A percentile compares a stretch with the other conserved stretches of the same genome.
Evolutionary conservation across 2,329 filamentous ascomycete genomes (phyloP).

Genomic region (Hypoxylon sp.): DNA sequence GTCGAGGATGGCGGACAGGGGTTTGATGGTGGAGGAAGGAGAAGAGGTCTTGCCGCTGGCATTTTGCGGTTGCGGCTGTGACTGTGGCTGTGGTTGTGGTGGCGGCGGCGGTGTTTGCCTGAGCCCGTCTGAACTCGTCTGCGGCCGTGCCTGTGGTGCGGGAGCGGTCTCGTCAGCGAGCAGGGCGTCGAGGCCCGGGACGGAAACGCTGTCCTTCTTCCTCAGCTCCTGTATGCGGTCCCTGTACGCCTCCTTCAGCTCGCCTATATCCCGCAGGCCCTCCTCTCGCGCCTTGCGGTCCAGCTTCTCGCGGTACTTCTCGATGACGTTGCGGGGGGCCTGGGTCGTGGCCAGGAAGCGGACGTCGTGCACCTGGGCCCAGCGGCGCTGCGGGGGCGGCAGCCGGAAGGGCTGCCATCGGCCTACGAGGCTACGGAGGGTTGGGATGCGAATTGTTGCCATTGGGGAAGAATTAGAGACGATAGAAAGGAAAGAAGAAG

Average conservation of each 20-base stretch:
- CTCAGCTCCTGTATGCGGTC: constrained; percentile 83
- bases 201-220: constrained; percentile 71
- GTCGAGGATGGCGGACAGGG: constrained; percentile 73
- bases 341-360: constrained; percentile 88
- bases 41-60: constrained; percentile 35
- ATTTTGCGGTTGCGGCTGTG: too few species aligned
- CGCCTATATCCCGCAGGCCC: constrained; percentile 76
- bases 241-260: constrained; percentile 84
- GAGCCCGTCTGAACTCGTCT: constrained; percentile 47
- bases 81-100: constrained; percentile 16
- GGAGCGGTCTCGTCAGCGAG: constrained; percentile 48
- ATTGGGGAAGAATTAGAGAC: constrained; percentile 25
- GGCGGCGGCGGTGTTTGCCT: constrained; percentile 34
- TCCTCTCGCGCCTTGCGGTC: constrained; percentile 81
- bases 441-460: constrained; percentile 38
- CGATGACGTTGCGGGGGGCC: constrained; percentile 74
- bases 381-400: constrained; percentile 74
- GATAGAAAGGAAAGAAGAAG: background rate
- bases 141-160: constrained; percentile 52
- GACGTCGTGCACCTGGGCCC: constrained; percentile 92
- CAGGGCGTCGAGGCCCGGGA: constrained; percentile 54
- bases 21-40: constrained; percentile 54
- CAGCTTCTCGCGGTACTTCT: constrained; percentile 91
- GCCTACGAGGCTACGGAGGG: constrained; percentile 36
- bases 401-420: constrained; percentile 31